Percentiles rank a stretch among this genome's conserved stretches.
Conservation (phyloP, 1,139 yeast genomes). For the Kurtzmaniella natalensis region DNA sequence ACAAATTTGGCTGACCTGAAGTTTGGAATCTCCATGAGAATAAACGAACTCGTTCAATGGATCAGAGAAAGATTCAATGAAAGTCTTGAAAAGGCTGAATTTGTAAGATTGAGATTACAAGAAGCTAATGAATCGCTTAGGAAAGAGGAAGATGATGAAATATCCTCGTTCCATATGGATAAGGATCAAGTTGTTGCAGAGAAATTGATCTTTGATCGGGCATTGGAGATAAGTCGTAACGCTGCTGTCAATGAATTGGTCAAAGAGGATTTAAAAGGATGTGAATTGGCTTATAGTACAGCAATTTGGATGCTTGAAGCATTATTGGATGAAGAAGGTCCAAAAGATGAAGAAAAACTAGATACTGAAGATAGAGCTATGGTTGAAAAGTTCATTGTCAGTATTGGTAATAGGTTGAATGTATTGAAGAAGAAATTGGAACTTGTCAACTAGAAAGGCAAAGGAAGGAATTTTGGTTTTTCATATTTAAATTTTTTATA, state of each 20-base stretch:
- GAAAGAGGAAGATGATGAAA: slow-evolving; percentile 8
- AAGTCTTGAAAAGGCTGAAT: slow-evolving; percentile 83
- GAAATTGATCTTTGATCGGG: slow-evolving; percentile 83
- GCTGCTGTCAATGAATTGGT: slow-evolving; percentile 87
- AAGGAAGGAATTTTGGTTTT: neutral
- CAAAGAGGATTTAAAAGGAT: slow-evolving; percentile 70
- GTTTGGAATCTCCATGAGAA: slow-evolving; percentile 31
- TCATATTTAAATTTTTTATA: too few relatives aligned
- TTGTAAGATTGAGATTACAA: slow-evolving; percentile 51
- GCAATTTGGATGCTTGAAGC: slow-evolving; percentile 96
- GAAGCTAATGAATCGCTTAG: slow-evolving; percentile 40
- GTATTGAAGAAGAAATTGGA: slow-evolving; percentile 49
- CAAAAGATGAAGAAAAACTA: slow-evolving; percentile 35
- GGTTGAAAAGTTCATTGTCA: slow-evolving; percentile 71
- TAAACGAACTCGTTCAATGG: slow-evolving; percentile 90
- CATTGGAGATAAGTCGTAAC: slow-evolving; percentile 83
- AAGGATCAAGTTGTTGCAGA: slow-evolving; percentile 56
- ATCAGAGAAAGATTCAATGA: slow-evolving; percentile 85
- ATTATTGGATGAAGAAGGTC: slow-evolving; percentile 53
- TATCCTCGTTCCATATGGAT: slow-evolving; percentile 8
- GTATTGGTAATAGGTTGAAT: slow-evolving; percentile 66
- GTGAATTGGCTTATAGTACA: slow-evolving; percentile 86
- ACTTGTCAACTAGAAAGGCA: neutral
- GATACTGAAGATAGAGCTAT: slow-evolving; percentile 69
- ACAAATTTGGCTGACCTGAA: slow-evolving; percentile 24